phyloP scores from a whole-genome alignment of 208 protist genomes.

The Leishmania tropica region DNA sequence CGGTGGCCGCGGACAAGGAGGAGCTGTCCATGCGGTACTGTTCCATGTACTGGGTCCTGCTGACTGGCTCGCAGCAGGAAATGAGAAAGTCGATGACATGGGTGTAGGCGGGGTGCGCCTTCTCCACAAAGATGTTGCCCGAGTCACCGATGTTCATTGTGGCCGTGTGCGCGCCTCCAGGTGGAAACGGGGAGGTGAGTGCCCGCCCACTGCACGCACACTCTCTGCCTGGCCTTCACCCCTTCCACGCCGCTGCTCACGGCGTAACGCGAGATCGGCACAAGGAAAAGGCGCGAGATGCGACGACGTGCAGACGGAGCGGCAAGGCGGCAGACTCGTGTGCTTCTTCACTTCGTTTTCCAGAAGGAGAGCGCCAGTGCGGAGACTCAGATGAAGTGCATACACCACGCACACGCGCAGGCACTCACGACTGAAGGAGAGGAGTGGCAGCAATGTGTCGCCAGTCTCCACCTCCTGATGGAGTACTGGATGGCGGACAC shows the following conservation, averaged over 20 bases:
- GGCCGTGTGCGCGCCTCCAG: not conserved
- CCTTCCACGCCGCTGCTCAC: not conserved
- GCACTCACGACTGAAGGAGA: not conserved
- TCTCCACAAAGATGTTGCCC: constrained; percentile 78
- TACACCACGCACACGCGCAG: not conserved
- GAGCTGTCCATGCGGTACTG: constrained; percentile 80
- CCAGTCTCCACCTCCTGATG: not conserved
- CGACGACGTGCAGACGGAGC: not conserved
- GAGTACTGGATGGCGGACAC: not conserved
- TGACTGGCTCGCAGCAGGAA: constrained; percentile 90
- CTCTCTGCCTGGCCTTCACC: not conserved
- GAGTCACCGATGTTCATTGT: constrained; percentile 67
- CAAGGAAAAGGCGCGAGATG: not conserved
- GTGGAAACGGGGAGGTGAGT: not conserved
- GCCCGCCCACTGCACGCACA: not conserved
- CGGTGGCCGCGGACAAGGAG: constrained; percentile 82
- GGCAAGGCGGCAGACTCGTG: not conserved
- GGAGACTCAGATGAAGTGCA: not conserved
- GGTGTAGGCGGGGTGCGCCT: constrained; percentile 70
- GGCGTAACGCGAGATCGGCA: not conserved
- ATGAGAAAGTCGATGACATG: constrained; percentile 84
- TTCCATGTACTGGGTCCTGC: constrained; percentile 78
- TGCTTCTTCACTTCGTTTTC: not conserved
- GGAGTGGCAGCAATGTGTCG: not conserved
- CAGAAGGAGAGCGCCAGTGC: not conserved